Conservation (phyloP, 768 basidiomycete genomes). For the Russula compacta region DNA sequence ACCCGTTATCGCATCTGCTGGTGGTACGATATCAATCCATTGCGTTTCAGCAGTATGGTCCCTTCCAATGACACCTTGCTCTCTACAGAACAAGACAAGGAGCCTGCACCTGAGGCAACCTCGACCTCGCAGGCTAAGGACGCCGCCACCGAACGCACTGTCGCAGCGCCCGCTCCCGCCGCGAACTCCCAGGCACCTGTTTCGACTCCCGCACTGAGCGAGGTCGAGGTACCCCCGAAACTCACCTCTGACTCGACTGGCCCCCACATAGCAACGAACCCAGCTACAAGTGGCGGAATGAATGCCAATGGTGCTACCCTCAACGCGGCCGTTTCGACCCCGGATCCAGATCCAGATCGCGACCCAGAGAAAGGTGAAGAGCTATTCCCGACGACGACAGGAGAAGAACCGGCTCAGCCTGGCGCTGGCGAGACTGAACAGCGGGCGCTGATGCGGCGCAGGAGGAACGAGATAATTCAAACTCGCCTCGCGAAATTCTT, state of each 20-base stretch:
- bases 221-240: neutral
- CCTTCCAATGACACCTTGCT: neutral
- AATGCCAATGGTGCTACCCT: too few species aligned
- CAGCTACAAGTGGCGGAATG: too few species aligned
- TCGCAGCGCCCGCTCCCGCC: neutral
- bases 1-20: neutral
- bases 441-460: neutral
- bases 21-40: neutral
- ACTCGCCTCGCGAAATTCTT: neutral
- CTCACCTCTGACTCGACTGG: neutral
- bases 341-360: neutral
- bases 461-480: neutral
- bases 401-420: neutral
- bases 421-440: neutral
- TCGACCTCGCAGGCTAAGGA: neutral
- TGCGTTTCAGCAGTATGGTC: neutral
- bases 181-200: neutral
- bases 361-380: neutral
- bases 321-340: too few species aligned
- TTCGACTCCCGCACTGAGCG: neutral
- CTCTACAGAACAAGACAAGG: neutral
- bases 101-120: neutral
- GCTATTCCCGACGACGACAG: neutral
- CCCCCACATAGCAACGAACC: neutral
- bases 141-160: neutral